A percentile compares a stretch with the other conserved stretches of the same genome.
Conservation (phyloP, 768 basidiomycete genomes). For the Kwoniella sp. region DNA sequence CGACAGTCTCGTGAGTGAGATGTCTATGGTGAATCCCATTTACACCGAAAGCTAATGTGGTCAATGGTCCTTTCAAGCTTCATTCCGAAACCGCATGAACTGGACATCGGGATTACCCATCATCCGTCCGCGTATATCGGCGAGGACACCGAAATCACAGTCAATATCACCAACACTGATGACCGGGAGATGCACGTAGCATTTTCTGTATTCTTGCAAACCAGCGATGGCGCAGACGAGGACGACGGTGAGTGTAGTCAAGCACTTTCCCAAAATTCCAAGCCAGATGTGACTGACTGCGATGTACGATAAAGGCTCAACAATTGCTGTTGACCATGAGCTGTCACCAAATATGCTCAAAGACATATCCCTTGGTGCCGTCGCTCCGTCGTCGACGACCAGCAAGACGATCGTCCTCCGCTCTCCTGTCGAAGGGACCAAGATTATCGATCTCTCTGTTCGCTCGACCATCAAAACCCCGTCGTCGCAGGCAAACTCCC, state of each 20-base stretch:
- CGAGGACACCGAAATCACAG: constrained; percentile 73
- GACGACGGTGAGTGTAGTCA: constrained; percentile 35
- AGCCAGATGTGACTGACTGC: neutral
- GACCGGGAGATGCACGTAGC: constrained; percentile 68
- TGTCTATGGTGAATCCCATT: neutral
- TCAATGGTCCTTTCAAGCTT: constrained; percentile 38
- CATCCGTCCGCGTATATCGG: constrained; percentile 73
- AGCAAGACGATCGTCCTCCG: constrained; percentile 68
- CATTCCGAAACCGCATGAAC: constrained; percentile 63
- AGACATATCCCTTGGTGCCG: constrained; percentile 67
- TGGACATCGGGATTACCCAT: constrained; percentile 66
- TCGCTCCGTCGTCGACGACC: constrained; percentile 65
- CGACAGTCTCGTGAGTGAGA: constrained; percentile 30
- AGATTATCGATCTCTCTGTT: constrained; percentile 78
- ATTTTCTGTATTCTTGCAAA: constrained; percentile 71
- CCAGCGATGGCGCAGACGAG: constrained; percentile 30
- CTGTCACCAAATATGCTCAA: constrained; percentile 74
- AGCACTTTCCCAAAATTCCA: neutral
- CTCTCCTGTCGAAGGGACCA: constrained; percentile 67
- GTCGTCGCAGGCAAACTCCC: constrained; percentile 30
- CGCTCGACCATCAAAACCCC: constrained; percentile 61
- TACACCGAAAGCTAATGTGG: neutral
- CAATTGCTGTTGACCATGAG: constrained; percentile 65
- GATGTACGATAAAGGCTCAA: constrained; percentile 22
- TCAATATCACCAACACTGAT: constrained; percentile 74